Evolutionary conservation across 495 filamentous ascomycete genomes (phyloP).

Genomic region (Physcia stellaris): DNA sequence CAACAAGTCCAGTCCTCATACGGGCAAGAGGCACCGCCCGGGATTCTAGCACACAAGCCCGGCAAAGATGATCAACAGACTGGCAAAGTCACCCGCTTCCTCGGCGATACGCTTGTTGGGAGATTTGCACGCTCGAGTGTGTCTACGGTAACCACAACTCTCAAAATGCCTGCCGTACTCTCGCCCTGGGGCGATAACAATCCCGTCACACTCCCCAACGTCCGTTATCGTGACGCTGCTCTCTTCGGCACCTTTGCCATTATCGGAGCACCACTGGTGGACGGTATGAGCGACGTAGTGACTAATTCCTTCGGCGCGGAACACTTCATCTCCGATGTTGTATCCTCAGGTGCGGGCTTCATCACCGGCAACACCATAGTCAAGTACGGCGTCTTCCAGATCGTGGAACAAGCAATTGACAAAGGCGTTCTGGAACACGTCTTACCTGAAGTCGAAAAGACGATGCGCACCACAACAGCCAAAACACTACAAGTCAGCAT

Average conservation of each 20-base stretch:
- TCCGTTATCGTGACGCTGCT: conserved; percentile 26
- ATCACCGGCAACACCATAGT: conserved; percentile 20
- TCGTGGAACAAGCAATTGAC: conserved; percentile 28
- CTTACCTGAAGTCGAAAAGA: conserved; percentile 29
- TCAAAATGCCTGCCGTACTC: conserved; percentile 22
- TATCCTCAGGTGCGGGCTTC: conserved; percentile 19
- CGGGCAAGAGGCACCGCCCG: background rate
- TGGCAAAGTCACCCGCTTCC: conserved; percentile 21
- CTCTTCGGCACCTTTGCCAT: conserved; percentile 27
- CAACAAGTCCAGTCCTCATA: background rate
- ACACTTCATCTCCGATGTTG: conserved; percentile 23
- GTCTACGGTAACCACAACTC: conserved; percentile 20
- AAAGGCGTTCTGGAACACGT: conserved; percentile 28
- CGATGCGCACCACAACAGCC: conserved; percentile 23
- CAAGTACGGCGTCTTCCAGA: conserved; percentile 26
- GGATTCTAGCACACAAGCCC: background rate
- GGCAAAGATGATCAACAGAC: conserved; percentile 22
- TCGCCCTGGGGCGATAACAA: conserved; percentile 30
- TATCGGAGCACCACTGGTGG: conserved; percentile 21
- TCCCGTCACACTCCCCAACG: conserved; percentile 27
- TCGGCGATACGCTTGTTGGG: conserved; percentile 25
- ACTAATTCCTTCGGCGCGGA: conserved; percentile 20
- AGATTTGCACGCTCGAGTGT: conserved; percentile 22
- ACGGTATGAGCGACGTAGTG: conserved; percentile 16
- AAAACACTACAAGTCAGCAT: conserved; percentile 28